These are phyloP conservation scores for Alternaria sp. DNA, from an alignment of 2,329 filamentous ascomycete genomes.

Conservation along the genomic window DNA sequence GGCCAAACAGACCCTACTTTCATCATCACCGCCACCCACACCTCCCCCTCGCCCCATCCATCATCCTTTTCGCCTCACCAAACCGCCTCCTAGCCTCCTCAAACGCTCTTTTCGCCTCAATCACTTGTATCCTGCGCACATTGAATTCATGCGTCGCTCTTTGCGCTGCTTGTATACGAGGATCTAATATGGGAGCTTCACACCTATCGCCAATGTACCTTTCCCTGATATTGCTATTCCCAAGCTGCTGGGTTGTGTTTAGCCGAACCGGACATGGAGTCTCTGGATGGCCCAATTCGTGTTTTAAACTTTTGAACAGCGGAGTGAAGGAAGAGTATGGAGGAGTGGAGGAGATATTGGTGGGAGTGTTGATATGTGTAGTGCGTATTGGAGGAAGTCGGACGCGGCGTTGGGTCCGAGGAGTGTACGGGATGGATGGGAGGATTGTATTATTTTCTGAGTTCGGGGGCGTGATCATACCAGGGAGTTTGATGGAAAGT, in stretches of 20 bases:
- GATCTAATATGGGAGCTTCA: background rate
- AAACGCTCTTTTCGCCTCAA: conserved; percentile 6
- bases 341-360: background rate
- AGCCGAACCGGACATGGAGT: background rate
- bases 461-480: background rate
- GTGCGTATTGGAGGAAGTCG: conserved; percentile 11
- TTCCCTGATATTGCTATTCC: background rate
- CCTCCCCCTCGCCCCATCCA: conserved; percentile 10
- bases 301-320: background rate
- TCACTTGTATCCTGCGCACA: conserved; percentile 11
- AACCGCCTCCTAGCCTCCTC: conserved; percentile 9
- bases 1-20: background rate
- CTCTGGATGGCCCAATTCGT: conserved; percentile 1
- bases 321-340: conserved; percentile 2
- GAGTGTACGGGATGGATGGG: background rate
- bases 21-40: background rate
- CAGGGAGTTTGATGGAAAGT: background rate
- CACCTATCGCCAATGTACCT: background rate
- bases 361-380: background rate
- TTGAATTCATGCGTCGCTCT: conserved; percentile 21
- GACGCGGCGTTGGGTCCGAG: background rate
- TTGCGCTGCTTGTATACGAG: conserved; percentile 10
- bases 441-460: background rate
- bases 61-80: conserved; percentile 14
- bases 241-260: background rate